phyloP scores from a whole-genome alignment of 2,329 filamentous ascomycete species.

The Pseudocercospora fijiensis region DNA sequence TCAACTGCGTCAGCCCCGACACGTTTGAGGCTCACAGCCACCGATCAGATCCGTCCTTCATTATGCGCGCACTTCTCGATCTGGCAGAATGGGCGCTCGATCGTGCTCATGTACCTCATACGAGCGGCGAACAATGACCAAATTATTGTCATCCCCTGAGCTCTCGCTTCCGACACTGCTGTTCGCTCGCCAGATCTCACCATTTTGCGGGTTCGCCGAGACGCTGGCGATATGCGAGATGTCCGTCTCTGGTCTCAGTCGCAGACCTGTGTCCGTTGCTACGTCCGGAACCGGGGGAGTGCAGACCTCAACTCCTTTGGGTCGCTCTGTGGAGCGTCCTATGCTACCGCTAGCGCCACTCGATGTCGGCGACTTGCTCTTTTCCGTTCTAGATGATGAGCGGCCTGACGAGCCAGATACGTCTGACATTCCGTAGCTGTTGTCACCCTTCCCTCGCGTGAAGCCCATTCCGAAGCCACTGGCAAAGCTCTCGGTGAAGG shows the following conservation, averaged over 20 bases:
- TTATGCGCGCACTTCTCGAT: slow-evolving; percentile 19
- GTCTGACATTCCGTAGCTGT: slow-evolving; percentile 33
- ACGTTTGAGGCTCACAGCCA: background rate
- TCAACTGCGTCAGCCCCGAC: background rate
- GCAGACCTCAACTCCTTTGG: slow-evolving; percentile 3
- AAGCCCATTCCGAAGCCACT: slow-evolving; percentile 42
- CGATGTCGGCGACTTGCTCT: slow-evolving; percentile 14
- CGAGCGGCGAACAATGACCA: slow-evolving; percentile 33
- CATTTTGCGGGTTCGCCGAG: background rate
- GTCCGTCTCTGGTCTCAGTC: slow-evolving; percentile 25
- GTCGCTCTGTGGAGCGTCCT: background rate
- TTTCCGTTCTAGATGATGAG: slow-evolving; percentile 22
- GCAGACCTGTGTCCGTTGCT: slow-evolving; percentile 11
- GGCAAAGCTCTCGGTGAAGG: slow-evolving; percentile 45
- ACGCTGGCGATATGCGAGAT: slow-evolving; percentile 10
- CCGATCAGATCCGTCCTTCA: slow-evolving; percentile 5
- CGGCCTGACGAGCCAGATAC: slow-evolving; percentile 25
- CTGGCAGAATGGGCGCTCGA: slow-evolving; percentile 22
- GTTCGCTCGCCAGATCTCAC: slow-evolving; percentile 7
- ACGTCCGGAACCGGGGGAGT: slow-evolving; percentile 1
- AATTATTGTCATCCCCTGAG: slow-evolving; percentile 25
- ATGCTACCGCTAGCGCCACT: slow-evolving; percentile 6
- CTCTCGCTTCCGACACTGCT: slow-evolving; percentile 23
- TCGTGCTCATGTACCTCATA: slow-evolving; percentile 31
- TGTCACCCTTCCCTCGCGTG: slow-evolving; percentile 32